Percentiles rank a stretch among this genome's conserved stretches.
phyloP scores from a whole-genome alignment of 331 rosid species.

The Dryas integrifolia region DNA sequence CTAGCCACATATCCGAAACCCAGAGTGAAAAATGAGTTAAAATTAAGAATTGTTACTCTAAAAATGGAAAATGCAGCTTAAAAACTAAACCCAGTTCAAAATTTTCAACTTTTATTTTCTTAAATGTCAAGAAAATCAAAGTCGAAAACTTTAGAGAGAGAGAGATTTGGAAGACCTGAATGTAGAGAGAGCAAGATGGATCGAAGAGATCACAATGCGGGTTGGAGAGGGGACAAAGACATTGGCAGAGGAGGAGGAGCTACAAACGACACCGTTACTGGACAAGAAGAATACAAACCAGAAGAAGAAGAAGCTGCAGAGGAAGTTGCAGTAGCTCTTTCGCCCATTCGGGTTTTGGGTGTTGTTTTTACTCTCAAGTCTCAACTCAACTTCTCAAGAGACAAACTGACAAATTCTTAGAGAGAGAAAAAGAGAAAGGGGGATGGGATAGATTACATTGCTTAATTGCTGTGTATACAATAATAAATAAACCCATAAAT shows the following conservation, averaged over 20 bases:
- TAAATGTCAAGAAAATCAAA: constrained; percentile 5
- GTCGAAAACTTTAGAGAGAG: neutral
- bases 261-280: constrained; percentile 55
- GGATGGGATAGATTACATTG: constrained; percentile 9
- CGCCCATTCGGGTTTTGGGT: constrained; percentile 45
- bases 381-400: constrained; percentile 14
- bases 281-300: constrained; percentile 38
- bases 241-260: constrained; percentile 28
- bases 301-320: constrained; percentile 27
- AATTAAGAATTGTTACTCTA: neutral
- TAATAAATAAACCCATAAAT: constrained; percentile 13
- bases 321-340: constrained; percentile 68
- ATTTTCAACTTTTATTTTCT: neutral
- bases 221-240: constrained; percentile 25
- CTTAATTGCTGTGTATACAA: constrained; percentile 8
- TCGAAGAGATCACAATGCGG: constrained; percentile 47
- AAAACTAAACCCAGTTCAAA: constrained; percentile 9
- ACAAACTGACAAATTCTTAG: constrained; percentile 46
- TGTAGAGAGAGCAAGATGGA: constrained; percentile 34
- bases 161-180: constrained; percentile 46
- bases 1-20: constrained; percentile 16
- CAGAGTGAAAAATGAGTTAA: neutral
- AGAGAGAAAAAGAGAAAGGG: constrained; percentile 25
- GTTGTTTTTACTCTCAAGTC: constrained; percentile 21
- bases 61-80: constrained; percentile 22